These are phyloP conservation scores for Scedosporium boydii DNA, from an alignment of 2,329 filamentous ascomycete genomes.

Conservation along the genomic window DNA sequence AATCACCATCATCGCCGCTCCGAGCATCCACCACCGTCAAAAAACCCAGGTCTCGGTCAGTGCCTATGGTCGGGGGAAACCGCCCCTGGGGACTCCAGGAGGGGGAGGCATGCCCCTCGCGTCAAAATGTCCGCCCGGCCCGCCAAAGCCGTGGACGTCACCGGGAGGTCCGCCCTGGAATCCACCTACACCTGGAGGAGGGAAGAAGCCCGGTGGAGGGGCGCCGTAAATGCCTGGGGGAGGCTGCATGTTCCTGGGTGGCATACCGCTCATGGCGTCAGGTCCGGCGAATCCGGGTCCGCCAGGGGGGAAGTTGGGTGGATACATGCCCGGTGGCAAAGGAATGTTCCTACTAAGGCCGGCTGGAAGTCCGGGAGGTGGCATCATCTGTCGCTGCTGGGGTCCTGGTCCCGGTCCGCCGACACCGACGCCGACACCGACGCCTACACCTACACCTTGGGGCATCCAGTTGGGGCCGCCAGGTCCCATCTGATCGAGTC, in stretches of 20 bases:
- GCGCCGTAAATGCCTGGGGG: conserved; percentile 50
- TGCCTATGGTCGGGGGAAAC: not conserved
- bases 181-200: conserved; percentile 45
- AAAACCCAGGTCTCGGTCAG: too few relatives aligned
- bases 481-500: conserved; percentile 44
- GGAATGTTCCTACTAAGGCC: conserved; percentile 33
- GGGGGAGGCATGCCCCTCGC: not conserved
- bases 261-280: conserved; percentile 38
- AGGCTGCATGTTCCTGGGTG: conserved; percentile 44
- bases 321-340: conserved; percentile 46
- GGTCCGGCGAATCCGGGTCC: conserved; percentile 32
- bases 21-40: too few relatives aligned
- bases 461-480: conserved; percentile 43
- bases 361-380: conserved; percentile 45
- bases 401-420: conserved; percentile 15
- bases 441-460: conserved; percentile 25
- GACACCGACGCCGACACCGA: conserved; percentile 7
- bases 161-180: conserved; percentile 4
- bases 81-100: conserved; percentile 1
- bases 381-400: conserved; percentile 38
- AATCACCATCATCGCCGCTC: too few relatives aligned
- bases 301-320: conserved; percentile 49
- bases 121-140: not conserved
- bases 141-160: not conserved
- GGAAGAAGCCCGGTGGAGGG: conserved; percentile 38